These are phyloP conservation scores for Sonneratia caseolaris DNA, from an alignment of 345 rosid species.

Conservation along the genomic window DNA sequence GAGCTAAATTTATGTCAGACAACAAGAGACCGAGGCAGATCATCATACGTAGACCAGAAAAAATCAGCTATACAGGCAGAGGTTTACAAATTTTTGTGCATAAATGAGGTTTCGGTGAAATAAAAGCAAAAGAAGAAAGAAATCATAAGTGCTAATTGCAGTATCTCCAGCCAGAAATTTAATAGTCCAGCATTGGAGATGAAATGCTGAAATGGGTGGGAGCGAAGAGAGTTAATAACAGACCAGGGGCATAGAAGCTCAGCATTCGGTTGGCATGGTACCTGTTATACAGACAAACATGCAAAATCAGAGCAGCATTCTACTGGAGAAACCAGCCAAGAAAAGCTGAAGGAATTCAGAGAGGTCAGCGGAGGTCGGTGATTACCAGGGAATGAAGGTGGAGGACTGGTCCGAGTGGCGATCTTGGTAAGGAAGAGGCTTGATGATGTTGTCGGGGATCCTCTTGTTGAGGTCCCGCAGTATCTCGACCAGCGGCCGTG, in stretches of 20 bases:
- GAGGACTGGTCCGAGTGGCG: constrained; percentile 16
- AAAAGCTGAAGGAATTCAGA: background rate
- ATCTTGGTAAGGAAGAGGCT: constrained; percentile 21
- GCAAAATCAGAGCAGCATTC: background rate
- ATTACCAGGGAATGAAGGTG: constrained; percentile 69
- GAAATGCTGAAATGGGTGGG: background rate
- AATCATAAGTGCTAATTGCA: background rate
- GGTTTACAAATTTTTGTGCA: background rate
- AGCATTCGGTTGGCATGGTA: constrained; percentile 95
- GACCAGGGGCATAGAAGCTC: constrained; percentile 97
- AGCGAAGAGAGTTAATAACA: constrained; percentile 15
- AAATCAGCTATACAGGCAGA: background rate
- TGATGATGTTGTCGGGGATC: constrained; percentile 81
- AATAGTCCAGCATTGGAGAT: background rate
- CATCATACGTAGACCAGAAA: background rate
- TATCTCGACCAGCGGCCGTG: constrained; percentile 89
- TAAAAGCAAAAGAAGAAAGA: background rate
- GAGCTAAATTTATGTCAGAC: background rate
- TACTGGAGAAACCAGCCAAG: constrained; percentile 8
- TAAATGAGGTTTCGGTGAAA: background rate
- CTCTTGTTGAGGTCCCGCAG: constrained; percentile 92
- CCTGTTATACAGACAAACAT: constrained; percentile 27
- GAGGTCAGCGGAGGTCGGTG: background rate
- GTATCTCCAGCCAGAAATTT: background rate
- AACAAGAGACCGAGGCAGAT: background rate